Conservation (phyloP, 1,139 yeast species). For the Hemisphaericaspora xylofermentans region DNA sequence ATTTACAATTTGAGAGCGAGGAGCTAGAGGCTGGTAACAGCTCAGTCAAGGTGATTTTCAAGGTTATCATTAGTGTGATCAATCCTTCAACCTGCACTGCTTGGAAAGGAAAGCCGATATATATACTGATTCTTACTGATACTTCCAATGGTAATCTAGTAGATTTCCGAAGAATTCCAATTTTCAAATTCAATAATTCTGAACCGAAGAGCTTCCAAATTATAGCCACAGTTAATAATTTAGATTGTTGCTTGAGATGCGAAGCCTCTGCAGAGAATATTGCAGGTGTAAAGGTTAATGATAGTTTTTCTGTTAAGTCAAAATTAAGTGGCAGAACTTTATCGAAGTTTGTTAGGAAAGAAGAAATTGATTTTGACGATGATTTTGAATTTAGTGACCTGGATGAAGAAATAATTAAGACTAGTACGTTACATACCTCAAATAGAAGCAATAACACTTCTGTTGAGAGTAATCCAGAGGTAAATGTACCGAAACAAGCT, state of each 20-base stretch:
- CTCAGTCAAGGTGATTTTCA: conserved; percentile 14
- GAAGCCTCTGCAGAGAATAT: conserved; percentile 35
- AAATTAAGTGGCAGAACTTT: conserved; percentile 5
- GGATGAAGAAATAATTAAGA: conserved; percentile 4
- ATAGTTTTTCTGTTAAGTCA: not conserved
- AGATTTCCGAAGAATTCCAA: conserved; percentile 38
- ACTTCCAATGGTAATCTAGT: conserved; percentile 25
- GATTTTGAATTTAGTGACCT: conserved; percentile 7
- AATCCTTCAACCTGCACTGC: conserved; percentile 15
- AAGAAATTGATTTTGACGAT: conserved; percentile 5
- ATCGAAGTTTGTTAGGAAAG: conserved; percentile 4
- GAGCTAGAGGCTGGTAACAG: conserved; percentile 8
- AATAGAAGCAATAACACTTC: conserved; percentile 1
- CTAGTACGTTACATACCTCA: not conserved
- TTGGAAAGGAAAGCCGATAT: conserved; percentile 30
- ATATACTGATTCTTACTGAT: conserved; percentile 12
- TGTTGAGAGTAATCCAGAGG: not conserved
- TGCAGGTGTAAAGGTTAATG: conserved; percentile 25
- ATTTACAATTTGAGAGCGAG: conserved; percentile 8
- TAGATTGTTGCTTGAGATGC: conserved; percentile 21
- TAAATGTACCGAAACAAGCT: not conserved
- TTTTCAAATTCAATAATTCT: conserved; percentile 23
- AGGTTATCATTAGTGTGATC: conserved; percentile 21
- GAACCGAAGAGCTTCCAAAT: conserved; percentile 23
- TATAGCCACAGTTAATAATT: conserved; percentile 15